These are phyloP conservation scores for Claviceps capensis DNA, from an alignment of 2,329 filamentous ascomycete species.

Conservation along the genomic window DNA sequence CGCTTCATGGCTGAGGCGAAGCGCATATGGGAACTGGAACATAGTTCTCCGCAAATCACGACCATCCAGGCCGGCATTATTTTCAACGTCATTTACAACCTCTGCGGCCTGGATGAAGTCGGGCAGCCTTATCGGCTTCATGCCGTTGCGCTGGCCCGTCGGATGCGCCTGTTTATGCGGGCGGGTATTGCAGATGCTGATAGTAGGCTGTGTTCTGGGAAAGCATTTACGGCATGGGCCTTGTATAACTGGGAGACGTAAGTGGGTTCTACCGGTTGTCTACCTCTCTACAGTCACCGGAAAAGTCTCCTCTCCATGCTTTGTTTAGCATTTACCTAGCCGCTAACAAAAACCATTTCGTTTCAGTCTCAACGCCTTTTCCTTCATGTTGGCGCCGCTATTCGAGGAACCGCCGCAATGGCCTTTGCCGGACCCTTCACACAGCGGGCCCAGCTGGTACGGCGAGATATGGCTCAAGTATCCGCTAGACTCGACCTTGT, in stretches of 20 bases:
- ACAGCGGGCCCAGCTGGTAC: slow-evolving; percentile 14
- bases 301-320: too few species aligned
- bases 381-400: slow-evolving; percentile 14
- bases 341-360: background rate
- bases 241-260: slow-evolving; percentile 22
- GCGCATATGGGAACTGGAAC: slow-evolving; percentile 24
- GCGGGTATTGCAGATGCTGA: slow-evolving; percentile 1
- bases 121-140: slow-evolving; percentile 21
- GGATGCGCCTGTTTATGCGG: slow-evolving; percentile 18
- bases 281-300: background rate
- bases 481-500: slow-evolving; percentile 12
- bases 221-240: slow-evolving; percentile 20
- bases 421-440: slow-evolving; percentile 16
- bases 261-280: slow-evolving; percentile 1
- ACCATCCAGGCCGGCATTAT: slow-evolving; percentile 23
- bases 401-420: slow-evolving; percentile 17
- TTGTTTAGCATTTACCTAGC: background rate
- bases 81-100: slow-evolving; percentile 17
- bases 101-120: slow-evolving; percentile 23
- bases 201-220: slow-evolving; percentile 10
- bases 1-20: slow-evolving; percentile 25
- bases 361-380: slow-evolving; percentile 12
- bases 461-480: slow-evolving; percentile 25
- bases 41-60: slow-evolving; percentile 15
- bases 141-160: slow-evolving; percentile 17